These are phyloP conservation scores for Curvularia sp. DNA, from an alignment of 2,329 filamentous ascomycete genomes.

Conservation along the genomic window DNA sequence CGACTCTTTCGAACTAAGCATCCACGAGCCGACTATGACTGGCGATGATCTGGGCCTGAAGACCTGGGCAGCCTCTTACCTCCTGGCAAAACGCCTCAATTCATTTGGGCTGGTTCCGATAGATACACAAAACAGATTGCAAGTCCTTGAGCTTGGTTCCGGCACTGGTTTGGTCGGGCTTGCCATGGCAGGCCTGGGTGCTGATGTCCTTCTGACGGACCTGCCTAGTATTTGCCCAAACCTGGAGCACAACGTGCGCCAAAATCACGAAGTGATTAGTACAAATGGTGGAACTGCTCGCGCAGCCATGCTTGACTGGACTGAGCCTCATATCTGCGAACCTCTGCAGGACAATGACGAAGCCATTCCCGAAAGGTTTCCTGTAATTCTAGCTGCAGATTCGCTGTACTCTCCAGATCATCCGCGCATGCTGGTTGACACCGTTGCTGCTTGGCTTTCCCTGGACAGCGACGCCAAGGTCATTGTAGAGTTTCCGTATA, in stretches of 20 bases:
- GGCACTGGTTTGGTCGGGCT: slow-evolving; percentile 92
- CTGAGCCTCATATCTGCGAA: slow-evolving; percentile 60
- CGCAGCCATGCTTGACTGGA: slow-evolving; percentile 77
- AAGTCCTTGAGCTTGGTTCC: slow-evolving; percentile 79
- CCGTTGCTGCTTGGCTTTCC: slow-evolving; percentile 72
- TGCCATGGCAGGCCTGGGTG: slow-evolving; percentile 76
- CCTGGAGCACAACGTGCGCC: slow-evolving; percentile 72
- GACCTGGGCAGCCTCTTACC: slow-evolving; percentile 92
- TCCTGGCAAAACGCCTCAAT: slow-evolving; percentile 76
- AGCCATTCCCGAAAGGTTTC: slow-evolving; percentile 44
- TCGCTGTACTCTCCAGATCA: slow-evolving; percentile 86
- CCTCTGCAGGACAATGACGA: slow-evolving; percentile 20
- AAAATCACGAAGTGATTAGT: slow-evolving; percentile 66
- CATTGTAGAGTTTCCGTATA: slow-evolving; percentile 80
- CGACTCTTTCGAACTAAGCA: slow-evolving; percentile 63
- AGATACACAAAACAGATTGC: slow-evolving; percentile 9
- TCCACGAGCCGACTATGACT: slow-evolving; percentile 87
- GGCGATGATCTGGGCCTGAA: slow-evolving; percentile 90
- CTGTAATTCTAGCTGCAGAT: slow-evolving; percentile 82
- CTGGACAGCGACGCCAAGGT: slow-evolving; percentile 65
- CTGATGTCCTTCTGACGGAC: slow-evolving; percentile 78
- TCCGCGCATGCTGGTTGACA: slow-evolving; percentile 73
- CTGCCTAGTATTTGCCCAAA: slow-evolving; percentile 84
- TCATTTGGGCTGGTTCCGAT: slow-evolving; percentile 34
- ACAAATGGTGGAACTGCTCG: slow-evolving; percentile 63